Conservation (phyloP, 108 stramenopile genomes). For the Nitzschia sp. region DNA sequence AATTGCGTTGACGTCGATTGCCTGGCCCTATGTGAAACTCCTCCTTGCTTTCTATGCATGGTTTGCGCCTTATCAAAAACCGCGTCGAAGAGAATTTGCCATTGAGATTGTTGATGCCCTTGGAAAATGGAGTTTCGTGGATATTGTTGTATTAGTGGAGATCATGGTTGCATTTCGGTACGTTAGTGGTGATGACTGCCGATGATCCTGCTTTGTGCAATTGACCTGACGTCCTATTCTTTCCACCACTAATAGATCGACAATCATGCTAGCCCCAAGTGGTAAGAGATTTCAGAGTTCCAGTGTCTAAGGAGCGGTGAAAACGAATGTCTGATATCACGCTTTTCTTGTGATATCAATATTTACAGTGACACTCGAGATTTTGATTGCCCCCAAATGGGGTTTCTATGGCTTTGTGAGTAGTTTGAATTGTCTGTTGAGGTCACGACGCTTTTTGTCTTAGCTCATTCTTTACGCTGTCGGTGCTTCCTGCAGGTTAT, state of each 20-base stretch:
- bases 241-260: not conserved
- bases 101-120: slow-evolving; percentile 69
- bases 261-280: not conserved
- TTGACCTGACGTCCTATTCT: not conserved
- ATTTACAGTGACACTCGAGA: slow-evolving; percentile 45
- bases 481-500: slow-evolving; percentile 24
- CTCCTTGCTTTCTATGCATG: slow-evolving; percentile 62
- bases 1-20: slow-evolving; percentile 31
- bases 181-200: not conserved
- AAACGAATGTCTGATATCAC: not conserved
- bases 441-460: not conserved
- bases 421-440: not conserved
- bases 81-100: slow-evolving; percentile 59
- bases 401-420: slow-evolving; percentile 80
- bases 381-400: slow-evolving; percentile 57
- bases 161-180: slow-evolving; percentile 85
- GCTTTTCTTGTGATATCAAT: too few relatives aligned
- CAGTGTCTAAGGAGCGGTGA: not conserved
- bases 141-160: slow-evolving; percentile 81
- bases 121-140: slow-evolving; percentile 89
- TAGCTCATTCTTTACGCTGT: not conserved
- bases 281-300: not conserved
- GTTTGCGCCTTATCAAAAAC: slow-evolving; percentile 42
- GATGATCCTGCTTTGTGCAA: not conserved
- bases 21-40: slow-evolving; percentile 86